Evolutionary conservation across 805 yeast genomes (phyloP).

Genomic region (Wickerhamiella domercqiae): DNA sequence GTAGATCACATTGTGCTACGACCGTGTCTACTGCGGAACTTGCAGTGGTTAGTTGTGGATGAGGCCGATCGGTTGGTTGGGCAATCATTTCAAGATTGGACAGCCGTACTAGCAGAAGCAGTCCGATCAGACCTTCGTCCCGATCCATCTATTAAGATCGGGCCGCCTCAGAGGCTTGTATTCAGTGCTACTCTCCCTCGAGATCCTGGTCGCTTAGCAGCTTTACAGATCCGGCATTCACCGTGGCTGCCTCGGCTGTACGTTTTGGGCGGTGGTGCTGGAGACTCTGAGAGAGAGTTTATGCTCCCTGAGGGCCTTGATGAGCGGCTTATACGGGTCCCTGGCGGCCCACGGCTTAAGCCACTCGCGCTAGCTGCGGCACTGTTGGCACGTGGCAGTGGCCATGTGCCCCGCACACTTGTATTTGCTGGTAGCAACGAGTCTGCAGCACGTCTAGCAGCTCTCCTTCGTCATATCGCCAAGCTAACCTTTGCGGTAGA

Average conservation of each 20-base stretch:
- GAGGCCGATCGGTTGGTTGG: conserved; percentile 93
- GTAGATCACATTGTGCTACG: conserved; percentile 36
- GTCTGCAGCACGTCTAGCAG: conserved; percentile 63
- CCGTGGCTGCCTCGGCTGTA: conserved; percentile 47
- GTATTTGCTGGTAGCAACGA: conserved; percentile 72
- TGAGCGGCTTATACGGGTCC: conserved; percentile 24
- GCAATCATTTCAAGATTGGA: conserved; percentile 92
- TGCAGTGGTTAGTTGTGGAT: conserved; percentile 63
- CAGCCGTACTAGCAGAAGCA: conserved; percentile 29
- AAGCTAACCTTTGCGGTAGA: conserved; percentile 11
- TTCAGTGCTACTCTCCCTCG: conserved; percentile 91
- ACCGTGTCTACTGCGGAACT: conserved; percentile 40
- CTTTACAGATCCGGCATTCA: conserved; percentile 36
- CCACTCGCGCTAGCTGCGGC: conserved; percentile 59
- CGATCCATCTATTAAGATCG: conserved; percentile 6
- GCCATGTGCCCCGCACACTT: conserved; percentile 28
- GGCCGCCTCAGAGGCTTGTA: conserved; percentile 44
- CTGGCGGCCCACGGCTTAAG: conserved; percentile 33
- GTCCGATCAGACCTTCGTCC: conserved; percentile 9
- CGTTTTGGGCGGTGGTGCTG: conserved; percentile 41
- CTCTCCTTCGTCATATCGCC: conserved; percentile 36
- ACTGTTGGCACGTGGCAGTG: conserved; percentile 23
- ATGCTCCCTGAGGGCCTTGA: conserved; percentile 24
- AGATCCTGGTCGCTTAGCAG: conserved; percentile 73
- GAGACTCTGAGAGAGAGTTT: conserved; percentile 17